Percentiles rank a stretch among this genome's conserved stretches.
Conservation (phyloP, 805 yeast genomes). For the Candida jianshihensis region DNA sequence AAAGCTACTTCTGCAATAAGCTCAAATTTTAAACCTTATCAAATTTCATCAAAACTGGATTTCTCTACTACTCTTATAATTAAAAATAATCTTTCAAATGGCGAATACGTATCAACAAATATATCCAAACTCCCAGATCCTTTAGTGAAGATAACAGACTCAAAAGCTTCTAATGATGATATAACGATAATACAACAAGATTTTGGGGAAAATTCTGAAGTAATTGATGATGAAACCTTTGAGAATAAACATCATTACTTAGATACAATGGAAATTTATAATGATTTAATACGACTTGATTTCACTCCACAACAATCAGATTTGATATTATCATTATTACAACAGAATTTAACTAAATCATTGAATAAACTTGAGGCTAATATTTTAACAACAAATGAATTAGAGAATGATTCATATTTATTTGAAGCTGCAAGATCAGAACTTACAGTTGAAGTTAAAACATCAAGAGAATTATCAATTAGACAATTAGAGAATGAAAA, state of each 20-base stretch:
- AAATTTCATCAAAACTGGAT: too few species aligned
- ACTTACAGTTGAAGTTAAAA: slow-evolving; percentile 67
- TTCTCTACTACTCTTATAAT: too few species aligned
- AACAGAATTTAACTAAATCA: slow-evolving; percentile 27
- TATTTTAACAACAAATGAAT: slow-evolving; percentile 45
- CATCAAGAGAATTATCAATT: slow-evolving; percentile 62
- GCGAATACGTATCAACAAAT: too few species aligned
- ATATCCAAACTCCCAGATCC: background rate
- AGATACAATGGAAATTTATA: slow-evolving; percentile 57
- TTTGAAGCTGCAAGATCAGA: slow-evolving; percentile 93
- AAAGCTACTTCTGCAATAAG: too few species aligned
- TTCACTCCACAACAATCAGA: slow-evolving; percentile 58
- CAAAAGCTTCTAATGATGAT: background rate
- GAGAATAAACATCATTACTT: slow-evolving; percentile 24
- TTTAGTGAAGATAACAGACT: background rate
- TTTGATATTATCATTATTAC: slow-evolving; percentile 40
- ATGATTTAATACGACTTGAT: slow-evolving; percentile 46
- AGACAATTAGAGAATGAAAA: slow-evolving; percentile 60
- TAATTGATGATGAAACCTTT: background rate
- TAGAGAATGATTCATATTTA: slow-evolving; percentile 82
- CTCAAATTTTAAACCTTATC: too few species aligned
- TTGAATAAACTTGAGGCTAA: slow-evolving; percentile 26
- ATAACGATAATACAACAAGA: background rate
- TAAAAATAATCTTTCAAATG: too few species aligned
- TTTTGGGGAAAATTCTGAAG: background rate